Percentiles rank a stretch among this genome's conserved stretches.
phyloP scores from a whole-genome alignment of 2,329 filamentous ascomycete species.

The Clarireedia homoeocarpa region DNA sequence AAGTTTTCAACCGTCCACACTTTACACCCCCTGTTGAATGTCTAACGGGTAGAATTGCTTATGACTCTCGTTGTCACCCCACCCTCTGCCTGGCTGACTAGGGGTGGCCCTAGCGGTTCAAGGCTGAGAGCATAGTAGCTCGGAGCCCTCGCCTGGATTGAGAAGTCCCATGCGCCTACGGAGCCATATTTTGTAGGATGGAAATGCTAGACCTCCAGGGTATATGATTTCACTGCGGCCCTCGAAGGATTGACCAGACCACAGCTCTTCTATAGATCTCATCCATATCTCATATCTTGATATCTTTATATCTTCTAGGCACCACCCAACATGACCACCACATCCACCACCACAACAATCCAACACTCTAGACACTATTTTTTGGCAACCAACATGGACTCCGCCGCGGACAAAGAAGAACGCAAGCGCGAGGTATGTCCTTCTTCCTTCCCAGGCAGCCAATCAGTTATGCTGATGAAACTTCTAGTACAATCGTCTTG shows the following conservation, averaged over 20 bases:
- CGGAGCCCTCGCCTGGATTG: constrained; percentile 11
- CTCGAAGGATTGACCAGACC: constrained; percentile 6
- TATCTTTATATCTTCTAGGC: constrained; percentile 2
- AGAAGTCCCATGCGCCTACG: constrained; percentile 10
- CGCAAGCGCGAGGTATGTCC: constrained; percentile 29
- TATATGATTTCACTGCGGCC: constrained; percentile 23
- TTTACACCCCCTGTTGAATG: neutral
- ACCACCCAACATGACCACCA: constrained; percentile 11
- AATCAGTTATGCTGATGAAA: neutral
- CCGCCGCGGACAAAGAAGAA: constrained; percentile 28
- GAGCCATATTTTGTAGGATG: constrained; percentile 9
- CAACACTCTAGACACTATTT: constrained; percentile 21
- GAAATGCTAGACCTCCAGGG: constrained; percentile 12
- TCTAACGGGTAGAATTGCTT: constrained; percentile 4
- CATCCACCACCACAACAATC: constrained; percentile 14
- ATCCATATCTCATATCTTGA: neutral
- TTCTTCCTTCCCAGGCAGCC: neutral
- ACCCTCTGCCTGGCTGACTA: constrained; percentile 2
- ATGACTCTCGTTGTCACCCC: neutral
- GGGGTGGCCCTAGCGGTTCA: constrained; percentile 15
- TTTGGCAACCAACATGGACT: constrained; percentile 24
- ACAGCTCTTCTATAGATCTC: constrained; percentile 5
- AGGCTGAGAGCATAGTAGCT: constrained; percentile 20
- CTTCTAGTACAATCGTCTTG: constrained; percentile 34
- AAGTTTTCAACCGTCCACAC: neutral